These are phyloP conservation scores for Hygrophorus pudorinus DNA, from an alignment of 768 basidiomycete species.

Conservation along the genomic window DNA sequence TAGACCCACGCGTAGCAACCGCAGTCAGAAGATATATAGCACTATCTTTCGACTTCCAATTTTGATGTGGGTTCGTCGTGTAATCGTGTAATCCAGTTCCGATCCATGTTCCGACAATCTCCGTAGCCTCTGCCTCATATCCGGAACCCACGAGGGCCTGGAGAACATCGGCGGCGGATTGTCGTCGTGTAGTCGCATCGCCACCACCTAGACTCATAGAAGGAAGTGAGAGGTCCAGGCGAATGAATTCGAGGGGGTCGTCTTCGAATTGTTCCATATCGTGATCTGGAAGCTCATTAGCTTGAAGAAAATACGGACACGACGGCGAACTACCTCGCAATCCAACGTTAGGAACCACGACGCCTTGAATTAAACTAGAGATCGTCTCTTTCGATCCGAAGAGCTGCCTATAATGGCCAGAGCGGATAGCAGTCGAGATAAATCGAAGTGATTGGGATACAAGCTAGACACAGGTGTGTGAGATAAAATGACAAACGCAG, in stretches of 20 bases:
- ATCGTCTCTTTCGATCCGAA: slow-evolving; percentile 81
- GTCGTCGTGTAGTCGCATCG: slow-evolving; percentile 78
- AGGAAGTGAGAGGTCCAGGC: slow-evolving; percentile 70
- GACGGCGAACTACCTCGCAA: slow-evolving; percentile 33
- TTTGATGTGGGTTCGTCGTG: slow-evolving; percentile 40
- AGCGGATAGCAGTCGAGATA: slow-evolving; percentile 86
- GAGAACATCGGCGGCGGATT: slow-evolving; percentile 93
- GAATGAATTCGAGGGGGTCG: slow-evolving; percentile 91
- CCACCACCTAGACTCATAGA: slow-evolving; percentile 29
- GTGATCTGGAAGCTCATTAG: slow-evolving; percentile 34
- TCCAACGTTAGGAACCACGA: slow-evolving; percentile 88
- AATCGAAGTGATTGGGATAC: slow-evolving; percentile 88
- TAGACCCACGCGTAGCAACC: slow-evolving; percentile 83
- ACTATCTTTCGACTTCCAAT: slow-evolving; percentile 90
- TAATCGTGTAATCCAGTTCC: slow-evolving; percentile 63
- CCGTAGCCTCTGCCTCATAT: slow-evolving; percentile 78
- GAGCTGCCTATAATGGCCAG: slow-evolving; percentile 69
- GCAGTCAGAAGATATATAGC: slow-evolving; percentile 93
- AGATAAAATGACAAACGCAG: slow-evolving; percentile 1
- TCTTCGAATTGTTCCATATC: slow-evolving; percentile 97
- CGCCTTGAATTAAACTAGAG: slow-evolving; percentile 73
- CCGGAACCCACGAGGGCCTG: slow-evolving; percentile 79
- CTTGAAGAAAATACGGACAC: too few species aligned
- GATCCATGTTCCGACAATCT: slow-evolving; percentile 83
- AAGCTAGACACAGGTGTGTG: slow-evolving; percentile 34